Conservation (phyloP, 2,329 filamentous ascomycete species). For the Fusarium acutatum region DNA sequence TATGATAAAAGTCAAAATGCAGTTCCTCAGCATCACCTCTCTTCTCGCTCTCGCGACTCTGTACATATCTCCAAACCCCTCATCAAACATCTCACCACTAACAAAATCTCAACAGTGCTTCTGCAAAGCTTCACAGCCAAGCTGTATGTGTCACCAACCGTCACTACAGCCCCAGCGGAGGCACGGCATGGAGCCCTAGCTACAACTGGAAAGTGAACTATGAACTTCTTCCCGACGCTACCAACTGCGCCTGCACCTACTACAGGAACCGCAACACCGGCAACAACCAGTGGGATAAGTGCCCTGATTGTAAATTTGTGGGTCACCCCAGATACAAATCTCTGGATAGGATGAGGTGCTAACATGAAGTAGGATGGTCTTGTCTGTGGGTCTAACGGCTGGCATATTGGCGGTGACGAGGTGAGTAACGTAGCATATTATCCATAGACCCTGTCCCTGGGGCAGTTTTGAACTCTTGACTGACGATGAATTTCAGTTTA, state of each 20-base stretch:
- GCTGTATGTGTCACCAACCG: constrained; percentile 16
- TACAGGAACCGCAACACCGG: constrained; percentile 21
- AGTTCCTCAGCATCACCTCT: not conserved
- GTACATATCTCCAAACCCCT: not conserved
- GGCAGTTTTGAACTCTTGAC: rapidly evolving
- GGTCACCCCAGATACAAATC: rapidly evolving
- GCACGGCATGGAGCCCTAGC: constrained; percentile 15
- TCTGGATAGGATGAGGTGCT: rapidly evolving
- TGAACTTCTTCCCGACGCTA: constrained; percentile 13
- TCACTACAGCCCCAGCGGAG: not conserved
- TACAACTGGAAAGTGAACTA: constrained; percentile 22
- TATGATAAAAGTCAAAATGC: not conserved
- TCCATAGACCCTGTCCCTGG: rapidly evolving
- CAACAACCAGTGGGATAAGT: constrained; percentile 17
- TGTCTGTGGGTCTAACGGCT: constrained; percentile 8
- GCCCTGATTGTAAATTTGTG: constrained; percentile 31
- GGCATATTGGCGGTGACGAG: constrained; percentile 34
- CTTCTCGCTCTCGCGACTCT: not conserved
- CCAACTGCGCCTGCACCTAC: constrained; percentile 17
- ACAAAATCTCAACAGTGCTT: not conserved
- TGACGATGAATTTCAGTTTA: not conserved
- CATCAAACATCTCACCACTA: not conserved
- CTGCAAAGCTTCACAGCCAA: constrained; percentile 11
- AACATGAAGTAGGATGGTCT: constrained; percentile 11
- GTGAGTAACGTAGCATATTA: not conserved